A percentile compares a stretch with the other conserved stretches of the same genome.
phyloP scores from a whole-genome alignment of 1,284 basidiomycete species.

The Anthracocystis setariae region DNA sequence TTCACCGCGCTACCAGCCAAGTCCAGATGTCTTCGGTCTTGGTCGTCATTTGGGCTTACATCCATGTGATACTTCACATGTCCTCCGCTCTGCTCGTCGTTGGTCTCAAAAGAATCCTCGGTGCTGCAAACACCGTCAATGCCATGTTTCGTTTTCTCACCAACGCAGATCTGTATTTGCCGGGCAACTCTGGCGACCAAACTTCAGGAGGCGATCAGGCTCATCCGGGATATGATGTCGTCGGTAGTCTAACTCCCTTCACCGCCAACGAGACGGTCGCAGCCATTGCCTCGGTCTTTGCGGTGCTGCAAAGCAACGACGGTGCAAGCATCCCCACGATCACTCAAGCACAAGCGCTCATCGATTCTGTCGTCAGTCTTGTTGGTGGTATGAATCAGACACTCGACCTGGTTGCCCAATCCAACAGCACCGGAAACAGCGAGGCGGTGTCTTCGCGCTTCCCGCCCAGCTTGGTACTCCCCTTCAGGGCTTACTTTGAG shows the following conservation, averaged over 20 bases:
- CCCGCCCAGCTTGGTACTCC: constrained; percentile 25
- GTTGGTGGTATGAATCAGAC: constrained; percentile 12
- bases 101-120: constrained; percentile 41
- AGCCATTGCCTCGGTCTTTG: constrained; percentile 23
- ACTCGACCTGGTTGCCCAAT: constrained; percentile 9
- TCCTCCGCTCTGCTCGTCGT: constrained; percentile 45
- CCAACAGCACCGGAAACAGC: constrained; percentile 3
- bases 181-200: constrained; percentile 8
- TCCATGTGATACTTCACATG: constrained; percentile 46
- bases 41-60: constrained; percentile 41
- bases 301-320: constrained; percentile 40
- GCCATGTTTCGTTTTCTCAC: constrained; percentile 19
- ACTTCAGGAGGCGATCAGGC: constrained; percentile 10
- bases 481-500: constrained; percentile 26
- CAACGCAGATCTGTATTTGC: constrained; percentile 20
- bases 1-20: constrained; percentile 27
- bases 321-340: constrained; percentile 34
- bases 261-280: constrained; percentile 18
- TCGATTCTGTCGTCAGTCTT: constrained; percentile 25
- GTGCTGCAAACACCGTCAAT: constrained; percentile 41
- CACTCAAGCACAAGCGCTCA: constrained; percentile 19
- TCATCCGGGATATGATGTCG: constrained; percentile 3
- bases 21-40: constrained; percentile 25
- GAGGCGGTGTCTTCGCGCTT: constrained; percentile 23
- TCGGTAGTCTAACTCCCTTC: constrained; percentile 9